These are phyloP conservation scores for Nakazawaea pomicola DNA, from an alignment of 805 yeast genomes.

Conservation along the genomic window DNA sequence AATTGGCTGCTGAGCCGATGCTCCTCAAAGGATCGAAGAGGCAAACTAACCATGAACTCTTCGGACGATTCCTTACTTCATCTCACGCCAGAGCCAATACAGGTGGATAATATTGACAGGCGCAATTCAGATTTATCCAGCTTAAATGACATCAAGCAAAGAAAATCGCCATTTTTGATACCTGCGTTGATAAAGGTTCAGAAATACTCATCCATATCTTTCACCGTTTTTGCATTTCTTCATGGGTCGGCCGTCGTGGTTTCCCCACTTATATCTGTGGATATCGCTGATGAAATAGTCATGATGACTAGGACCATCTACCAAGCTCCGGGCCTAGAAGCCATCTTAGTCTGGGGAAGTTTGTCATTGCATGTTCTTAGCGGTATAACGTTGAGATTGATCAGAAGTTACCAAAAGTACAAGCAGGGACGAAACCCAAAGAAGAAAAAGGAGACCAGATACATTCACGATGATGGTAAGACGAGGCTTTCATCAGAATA, in stretches of 20 bases:
- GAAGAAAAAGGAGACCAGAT: too few species aligned
- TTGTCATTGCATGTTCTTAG: constrained; percentile 43
- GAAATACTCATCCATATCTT: constrained; percentile 56
- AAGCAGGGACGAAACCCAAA: constrained; percentile 16
- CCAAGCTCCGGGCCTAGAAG: constrained; percentile 49
- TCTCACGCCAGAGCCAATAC: constrained; percentile 3
- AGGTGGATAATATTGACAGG: neutral
- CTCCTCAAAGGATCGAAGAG: neutral
- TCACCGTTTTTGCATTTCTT: constrained; percentile 49
- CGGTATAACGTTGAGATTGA: constrained; percentile 43
- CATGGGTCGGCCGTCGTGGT: constrained; percentile 52
- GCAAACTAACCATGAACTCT: neutral
- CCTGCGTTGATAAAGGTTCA: constrained; percentile 32
- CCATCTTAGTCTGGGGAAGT: constrained; percentile 40
- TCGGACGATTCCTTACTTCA: neutral
- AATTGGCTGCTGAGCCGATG: too few species aligned
- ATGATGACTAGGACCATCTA: constrained; percentile 59
- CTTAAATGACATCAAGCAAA: constrained; percentile 6
- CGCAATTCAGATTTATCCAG: constrained; percentile 1
- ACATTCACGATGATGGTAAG: constrained; percentile 7
- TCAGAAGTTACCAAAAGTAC: constrained; percentile 27
- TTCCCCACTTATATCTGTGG: constrained; percentile 45
- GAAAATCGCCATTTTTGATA: constrained; percentile 9
- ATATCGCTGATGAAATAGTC: constrained; percentile 46
- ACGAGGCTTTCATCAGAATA: constrained; percentile 33